Base-by-base conservation (phyloP, 2,329 filamentous ascomycete species). In the Stagonosporopsis cucurbitacearum region DNA sequence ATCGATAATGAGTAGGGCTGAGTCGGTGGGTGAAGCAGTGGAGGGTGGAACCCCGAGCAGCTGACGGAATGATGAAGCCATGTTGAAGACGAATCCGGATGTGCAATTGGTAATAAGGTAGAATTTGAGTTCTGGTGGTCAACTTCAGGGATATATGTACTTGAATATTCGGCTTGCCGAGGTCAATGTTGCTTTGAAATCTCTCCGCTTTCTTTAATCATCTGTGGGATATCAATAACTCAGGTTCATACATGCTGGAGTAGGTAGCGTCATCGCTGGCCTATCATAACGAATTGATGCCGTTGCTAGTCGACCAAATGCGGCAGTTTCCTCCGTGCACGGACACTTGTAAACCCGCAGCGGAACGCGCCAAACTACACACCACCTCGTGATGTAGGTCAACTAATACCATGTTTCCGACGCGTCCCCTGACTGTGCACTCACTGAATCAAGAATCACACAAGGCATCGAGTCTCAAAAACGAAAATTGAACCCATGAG, bases 1-100 rank as follows among this genome's bases (percentile, higher is more conserved):
- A 67, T 89, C 87, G 68, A 90, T 86, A 72, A 90, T 88, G 65
- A 90, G 74, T 39, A 90, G 80, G 1, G 82, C 81, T 60, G 81
- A 84, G 74, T 88, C 85, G 40, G 72, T 68, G 2, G 81, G 74
- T 0, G 82, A 81, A 5, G 85, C 86, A 0, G 81, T 82, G 12
- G 83, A 85, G 30, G 80, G 80, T 9, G 76, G 66, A 6, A 81
- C 74, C 55, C 86, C 86, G 53, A 88, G 64, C 49, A 84, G 73
- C 25, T 75, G 54, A 54, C 84, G 82, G 76, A 84, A 81, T 32
- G 78, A 78, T 19, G 57, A 36, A 4, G 52, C 36, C 57, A 60
- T 64, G 2, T 32, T 3, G 41, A 35, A 13, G 6, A 7, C 15
- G 26, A 8, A 17, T 11, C 30, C 32, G 1, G 6, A 4, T 30